These are phyloP conservation scores for Axilococcus clingmanii DNA, from an alignment of 139 green algal genomes.

Conservation along the genomic window DNA sequence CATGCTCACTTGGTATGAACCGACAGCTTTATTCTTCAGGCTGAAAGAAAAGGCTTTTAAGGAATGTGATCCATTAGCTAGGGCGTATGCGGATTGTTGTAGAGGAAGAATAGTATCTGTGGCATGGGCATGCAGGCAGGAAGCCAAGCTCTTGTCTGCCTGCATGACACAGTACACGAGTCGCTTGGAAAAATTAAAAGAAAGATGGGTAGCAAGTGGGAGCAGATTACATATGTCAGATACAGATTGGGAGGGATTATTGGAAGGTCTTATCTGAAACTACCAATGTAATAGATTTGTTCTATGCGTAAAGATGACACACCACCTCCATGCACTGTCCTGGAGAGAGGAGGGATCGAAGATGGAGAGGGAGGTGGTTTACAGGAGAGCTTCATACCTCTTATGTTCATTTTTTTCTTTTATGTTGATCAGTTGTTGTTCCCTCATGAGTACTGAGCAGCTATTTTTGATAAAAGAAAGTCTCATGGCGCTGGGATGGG, in stretches of 20 bases:
- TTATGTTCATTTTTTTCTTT: no score
- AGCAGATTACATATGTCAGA: conserved; percentile 8
- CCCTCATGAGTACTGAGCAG: no score
- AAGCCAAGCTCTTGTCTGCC: conserved; percentile 18
- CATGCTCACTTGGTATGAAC: not conserved
- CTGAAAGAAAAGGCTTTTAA: conserved; percentile 24
- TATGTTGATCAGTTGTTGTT: no score
- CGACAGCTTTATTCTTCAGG: conserved; percentile 34
- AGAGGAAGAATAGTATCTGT: conserved; percentile 24
- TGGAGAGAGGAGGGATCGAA: no score
- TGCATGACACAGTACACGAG: conserved; percentile 32
- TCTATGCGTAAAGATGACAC: no score
- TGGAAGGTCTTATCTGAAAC: conserved; percentile 15
- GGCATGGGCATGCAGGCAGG: conserved; percentile 31
- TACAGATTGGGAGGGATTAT: conserved; percentile 33
- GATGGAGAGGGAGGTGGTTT: no score
- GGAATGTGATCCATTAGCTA: conserved; percentile 9
- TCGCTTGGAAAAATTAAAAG: conserved; percentile 30
- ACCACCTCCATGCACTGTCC: no score
- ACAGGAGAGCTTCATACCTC: no score
- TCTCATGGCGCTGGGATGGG: no score
- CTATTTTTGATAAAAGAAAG: no score
- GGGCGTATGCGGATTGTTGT: conserved; percentile 37
- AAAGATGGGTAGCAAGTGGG: conserved; percentile 29
- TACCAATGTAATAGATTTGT: no score